Evolutionary conservation across 495 filamentous ascomycete species (phyloP), one percentile per base, ranked within the genome.

Genomic region (Lepidopterella palustris): DNA sequence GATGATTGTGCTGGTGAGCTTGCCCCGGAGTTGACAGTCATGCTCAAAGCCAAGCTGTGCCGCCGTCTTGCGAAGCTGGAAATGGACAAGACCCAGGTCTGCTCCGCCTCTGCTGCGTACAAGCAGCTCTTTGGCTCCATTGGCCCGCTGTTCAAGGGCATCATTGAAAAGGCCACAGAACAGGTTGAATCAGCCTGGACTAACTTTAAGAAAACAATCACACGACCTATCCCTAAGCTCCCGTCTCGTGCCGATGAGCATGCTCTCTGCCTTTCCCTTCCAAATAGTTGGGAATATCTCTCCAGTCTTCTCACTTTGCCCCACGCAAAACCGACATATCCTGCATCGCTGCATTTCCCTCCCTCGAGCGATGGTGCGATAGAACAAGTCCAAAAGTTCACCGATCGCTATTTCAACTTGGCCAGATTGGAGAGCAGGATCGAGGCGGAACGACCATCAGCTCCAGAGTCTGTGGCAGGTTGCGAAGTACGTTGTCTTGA

Each of bases 31-130:
- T 42, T 67, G 42, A 50, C 64, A 4, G 62, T 70, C 15, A 73
- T 74, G 25, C 70, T 81, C 1, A 78, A 70, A 45, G 56, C 75
- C 28, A 85, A 85, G 55, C 69, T 86, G 11, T 81, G 78, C 54
- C 79, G 83, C 31, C 81, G 83, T 13, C 67, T 84, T 32, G 79
- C 74, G 8, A 85, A 86, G 64, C 39, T 85, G 11, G 77, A 84
- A 35, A 56, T 61, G 15, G 72, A 79, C n/a, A 72, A 64, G 21
- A 49, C 45, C 25, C 23, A 45, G 15, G 35, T 42, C 10, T 42
- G 9, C 35, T 42, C 39, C 18, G 18, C 51, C 4, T 2, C 60
- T 6, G 21, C 53, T 45, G 27, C 52, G 0, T 70, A 68, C 54
- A 31, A 53, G 0, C 18, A 57, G 3, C 53, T 75, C 8, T 68